Base-by-base conservation (phyloP, 2,329 filamentous ascomycete species). In the Talaromyces sp. region DNA sequence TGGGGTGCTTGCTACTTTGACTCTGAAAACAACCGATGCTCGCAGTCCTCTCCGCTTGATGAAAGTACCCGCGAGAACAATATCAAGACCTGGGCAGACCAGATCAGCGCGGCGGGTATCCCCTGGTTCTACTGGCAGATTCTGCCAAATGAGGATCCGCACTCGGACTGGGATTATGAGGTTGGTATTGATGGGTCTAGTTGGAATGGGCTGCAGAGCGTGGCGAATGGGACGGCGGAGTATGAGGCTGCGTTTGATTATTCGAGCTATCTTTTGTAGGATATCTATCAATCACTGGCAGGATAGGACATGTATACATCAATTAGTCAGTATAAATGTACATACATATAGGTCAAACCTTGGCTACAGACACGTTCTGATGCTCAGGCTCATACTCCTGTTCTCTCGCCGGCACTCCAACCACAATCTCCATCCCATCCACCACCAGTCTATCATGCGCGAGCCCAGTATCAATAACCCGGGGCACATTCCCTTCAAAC, bases 121-220 rank as follows among this genome's bases (percentile, higher is more conserved):
- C 72, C 70, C 1, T 72, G 67, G 69, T 66, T 72, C 41, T 73
- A 74, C 58, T 73, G 70, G 72, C 69, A 73, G 65, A 71, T 73
- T 32, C 54, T 74, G 1, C 70, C 70, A 0, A 74, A 73, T 52
- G 58, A 46, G 9, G 69, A 72, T 35, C 69, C 71, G 2, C 69
- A 72, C 17, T 21, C 65, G 3, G 69, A 56, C 2, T 72, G 67
- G 67, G 70, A 74, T 57, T 74, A 71, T 57, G 71, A 74, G 50
- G 64, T 74, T 10, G 69, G 70, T 3, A 68, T 71, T 29, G 58
- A 64, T 12, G 65, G 66, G 32, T 60, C 46, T 1, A 67, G 68
- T 29, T 72, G 67, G 70, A 63, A 52, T 3, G 59, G 63, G 10
- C 48, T 67, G 19, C 61, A 67, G 62, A 54, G 29, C n/a, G 62